These are phyloP conservation scores for Selenicereus undatus DNA, from an alignment of 148 eudicot genomes.

Conservation along the genomic window DNA sequence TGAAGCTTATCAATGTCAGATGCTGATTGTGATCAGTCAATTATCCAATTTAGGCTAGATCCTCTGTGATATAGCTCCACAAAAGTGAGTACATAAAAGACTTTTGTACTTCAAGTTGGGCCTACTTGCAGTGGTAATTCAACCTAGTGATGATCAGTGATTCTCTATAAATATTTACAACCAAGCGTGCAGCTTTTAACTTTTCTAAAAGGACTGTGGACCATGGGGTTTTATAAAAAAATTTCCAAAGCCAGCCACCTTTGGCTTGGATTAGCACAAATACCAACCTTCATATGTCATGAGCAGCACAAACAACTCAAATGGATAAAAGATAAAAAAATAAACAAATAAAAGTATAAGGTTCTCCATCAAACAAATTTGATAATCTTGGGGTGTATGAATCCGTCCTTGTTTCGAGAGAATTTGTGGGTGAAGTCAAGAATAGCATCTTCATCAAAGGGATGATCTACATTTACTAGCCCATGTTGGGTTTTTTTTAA, in stretches of 20 bases:
- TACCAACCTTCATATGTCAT: neutral
- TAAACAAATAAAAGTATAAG: too few relatives aligned
- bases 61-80: neutral
- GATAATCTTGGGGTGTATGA: neutral
- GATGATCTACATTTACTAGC: too few relatives aligned
- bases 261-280: neutral
- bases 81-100: neutral
- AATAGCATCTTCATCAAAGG: too few relatives aligned
- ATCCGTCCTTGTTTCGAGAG: neutral
- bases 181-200: neutral
- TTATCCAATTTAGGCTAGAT: neutral
- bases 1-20: neutral
- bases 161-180: neutral
- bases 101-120: neutral
- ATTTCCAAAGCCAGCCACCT: neutral
- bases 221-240: too few relatives aligned
- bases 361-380: neutral
- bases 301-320: too few relatives aligned
- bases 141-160: neutral
- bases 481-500: too few relatives aligned
- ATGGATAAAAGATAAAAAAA: too few relatives aligned
- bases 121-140: neutral
- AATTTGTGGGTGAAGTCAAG: too few relatives aligned
- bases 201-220: neutral
- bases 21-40: neutral